Evolutionary conservation across 2,329 filamentous ascomycete species (phyloP).

Genomic region (Fusarium vanettenii): DNA sequence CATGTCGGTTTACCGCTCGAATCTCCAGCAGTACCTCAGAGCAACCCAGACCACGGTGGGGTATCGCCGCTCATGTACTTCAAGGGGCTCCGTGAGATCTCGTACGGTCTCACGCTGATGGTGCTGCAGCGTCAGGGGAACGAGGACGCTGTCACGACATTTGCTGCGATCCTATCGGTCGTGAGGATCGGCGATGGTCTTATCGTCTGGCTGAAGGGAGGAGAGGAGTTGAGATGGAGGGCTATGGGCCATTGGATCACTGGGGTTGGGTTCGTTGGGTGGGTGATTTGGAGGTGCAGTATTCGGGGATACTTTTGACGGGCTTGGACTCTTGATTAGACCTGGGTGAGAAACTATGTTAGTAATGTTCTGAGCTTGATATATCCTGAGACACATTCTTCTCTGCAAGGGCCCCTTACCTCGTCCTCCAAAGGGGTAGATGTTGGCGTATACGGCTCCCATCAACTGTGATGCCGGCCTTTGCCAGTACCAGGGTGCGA

Average conservation of each 20-base stretch:
- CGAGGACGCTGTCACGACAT: slow-evolving; percentile 43
- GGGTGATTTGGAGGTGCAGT: slow-evolving; percentile 42
- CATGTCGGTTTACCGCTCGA: slow-evolving; percentile 42
- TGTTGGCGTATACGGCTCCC: not conserved
- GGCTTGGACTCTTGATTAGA: not conserved
- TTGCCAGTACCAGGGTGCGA: not conserved
- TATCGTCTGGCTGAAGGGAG: slow-evolving; percentile 48
- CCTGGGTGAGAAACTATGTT: not conserved
- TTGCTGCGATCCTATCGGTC: slow-evolving; percentile 44
- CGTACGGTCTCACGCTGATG: slow-evolving; percentile 46
- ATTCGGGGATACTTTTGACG: not conserved
- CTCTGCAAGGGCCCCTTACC: not conserved
- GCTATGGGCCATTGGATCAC: slow-evolving; percentile 45
- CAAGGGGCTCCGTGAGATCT: slow-evolving; percentile 50
- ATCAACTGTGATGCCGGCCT: not conserved
- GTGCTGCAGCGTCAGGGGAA: slow-evolving; percentile 46
- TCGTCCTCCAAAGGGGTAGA: not conserved
- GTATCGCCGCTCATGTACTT: slow-evolving; percentile 50
- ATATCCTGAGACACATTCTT: not conserved
- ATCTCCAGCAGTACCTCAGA: not conserved
- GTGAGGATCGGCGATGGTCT: slow-evolving; percentile 48
- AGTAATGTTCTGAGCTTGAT: not conserved
- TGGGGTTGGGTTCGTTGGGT: slow-evolving; percentile 37
- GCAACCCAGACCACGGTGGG: not conserved
- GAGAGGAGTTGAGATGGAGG: slow-evolving; percentile 35